Evolutionary conservation across 208 protist genomes (phyloP).

Genomic region (Tetramitus jugosus): DNA sequence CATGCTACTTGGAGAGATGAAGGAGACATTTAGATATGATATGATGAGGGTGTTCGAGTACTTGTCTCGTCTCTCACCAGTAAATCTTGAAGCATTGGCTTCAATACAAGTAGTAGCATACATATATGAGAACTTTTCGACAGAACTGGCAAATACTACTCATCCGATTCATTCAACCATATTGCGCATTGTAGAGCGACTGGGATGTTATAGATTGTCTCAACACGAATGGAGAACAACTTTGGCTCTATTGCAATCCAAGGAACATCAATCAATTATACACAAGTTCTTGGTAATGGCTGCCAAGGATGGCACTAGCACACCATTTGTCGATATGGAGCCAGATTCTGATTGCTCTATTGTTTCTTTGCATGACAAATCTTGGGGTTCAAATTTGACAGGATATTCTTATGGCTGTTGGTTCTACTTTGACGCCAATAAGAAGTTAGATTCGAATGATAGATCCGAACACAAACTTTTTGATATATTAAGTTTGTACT

Average conservation of each 20-base stretch:
- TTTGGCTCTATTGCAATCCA: background rate
- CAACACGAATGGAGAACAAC: slow-evolving; percentile 12
- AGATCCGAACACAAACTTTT: background rate
- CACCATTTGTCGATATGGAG: background rate
- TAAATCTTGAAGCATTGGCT: background rate
- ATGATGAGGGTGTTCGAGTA: background rate
- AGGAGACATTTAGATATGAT: background rate
- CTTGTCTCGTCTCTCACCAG: background rate
- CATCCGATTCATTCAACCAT: background rate
- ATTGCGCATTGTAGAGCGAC: background rate
- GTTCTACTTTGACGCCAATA: background rate
- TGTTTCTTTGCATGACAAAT: too few species aligned
- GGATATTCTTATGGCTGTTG: slow-evolving; percentile 8
- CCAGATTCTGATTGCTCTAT: background rate
- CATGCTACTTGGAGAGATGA: background rate
- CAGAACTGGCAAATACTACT: too few species aligned
- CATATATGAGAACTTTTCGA: background rate
- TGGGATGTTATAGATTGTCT: slow-evolving; percentile 4
- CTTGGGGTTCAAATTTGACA: too few species aligned
- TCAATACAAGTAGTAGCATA: background rate
- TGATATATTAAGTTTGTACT: background rate
- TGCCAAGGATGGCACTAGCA: slow-evolving; percentile 1
- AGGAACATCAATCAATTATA: background rate
- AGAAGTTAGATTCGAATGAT: too few species aligned
- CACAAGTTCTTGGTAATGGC: background rate